Evolutionary conservation across 768 basidiomycete genomes (phyloP), one percentile per base, ranked within the genome.

Genomic region (Phylloporus arenicola): DNA sequence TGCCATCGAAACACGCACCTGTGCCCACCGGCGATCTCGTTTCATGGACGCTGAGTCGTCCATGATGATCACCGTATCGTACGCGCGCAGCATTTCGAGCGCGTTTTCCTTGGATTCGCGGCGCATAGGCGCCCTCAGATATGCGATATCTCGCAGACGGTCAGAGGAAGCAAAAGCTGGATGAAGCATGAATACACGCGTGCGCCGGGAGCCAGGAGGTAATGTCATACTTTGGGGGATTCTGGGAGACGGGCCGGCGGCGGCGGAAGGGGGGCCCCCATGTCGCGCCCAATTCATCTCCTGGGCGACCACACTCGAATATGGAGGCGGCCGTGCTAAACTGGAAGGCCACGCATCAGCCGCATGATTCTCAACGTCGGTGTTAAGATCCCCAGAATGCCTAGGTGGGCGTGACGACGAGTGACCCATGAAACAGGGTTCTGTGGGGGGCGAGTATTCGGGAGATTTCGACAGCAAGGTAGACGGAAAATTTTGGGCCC

Each of bases 21-120:
- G 78, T 12, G 53, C 43, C 83, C 83, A 85, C 11, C 68, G 66
- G 2, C 44, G 41, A 3, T 72, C 73, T 5, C 45, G 42, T 16
- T 56, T 50, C 83, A 84, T 84, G 3, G 81, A 82, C 7, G 62
- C 63, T 4, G 83, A 84, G 60, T 84, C 83, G 61, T 83, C 81
- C 47, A 85, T 70, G 35, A 84, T 61, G 39, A 84, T 64, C 11
- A 82, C 72, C 0, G 81, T 84, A 48, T 84, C 72, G 52, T 80
- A 84, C 46, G 71, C 62, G 27, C 63, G 55, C 5, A 82, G 60
- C 30, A 64, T 70, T 27, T 74, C 64, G 1, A 68, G 44, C 1
- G 63, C 68, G 12, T 68, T 54, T 47, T 68, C 68, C 39, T 51
- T 55, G 0, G 63, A 68, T 19, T 68, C 58, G 3, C 48, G 52